Conservation (phyloP, 257 asterid species). For the Forsythia viridissima region DNA sequence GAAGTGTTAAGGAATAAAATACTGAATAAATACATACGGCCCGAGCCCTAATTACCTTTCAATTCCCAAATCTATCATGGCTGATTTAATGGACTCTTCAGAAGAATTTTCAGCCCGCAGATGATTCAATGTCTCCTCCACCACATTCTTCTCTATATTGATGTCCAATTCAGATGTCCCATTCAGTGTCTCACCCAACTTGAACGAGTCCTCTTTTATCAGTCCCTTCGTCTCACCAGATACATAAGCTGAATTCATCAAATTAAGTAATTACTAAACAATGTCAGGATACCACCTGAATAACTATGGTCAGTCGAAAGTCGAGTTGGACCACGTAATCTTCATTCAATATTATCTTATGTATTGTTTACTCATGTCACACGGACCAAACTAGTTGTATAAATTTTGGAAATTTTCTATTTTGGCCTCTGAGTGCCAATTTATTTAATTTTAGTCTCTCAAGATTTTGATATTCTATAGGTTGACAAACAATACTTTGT, state of each 20-base stretch:
- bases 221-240: slow-evolving; percentile 60
- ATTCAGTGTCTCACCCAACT: slow-evolving; percentile 64
- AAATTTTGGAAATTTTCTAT: too few relatives aligned
- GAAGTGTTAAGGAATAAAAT: neutral
- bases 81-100: slow-evolving; percentile 35
- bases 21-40: neutral
- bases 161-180: slow-evolving; percentile 57
- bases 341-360: too few relatives aligned
- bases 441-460: too few relatives aligned
- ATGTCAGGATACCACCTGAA: neutral
- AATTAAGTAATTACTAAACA: neutral
- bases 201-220: slow-evolving; percentile 48
- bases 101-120: slow-evolving; percentile 47
- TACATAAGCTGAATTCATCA: slow-evolving; percentile 54
- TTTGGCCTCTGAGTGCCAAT: too few relatives aligned
- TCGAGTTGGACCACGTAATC: neutral
- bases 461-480: neutral
- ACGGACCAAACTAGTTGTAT: too few relatives aligned
- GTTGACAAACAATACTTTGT: neutral
- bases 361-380: too few relatives aligned
- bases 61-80: slow-evolving; percentile 67
- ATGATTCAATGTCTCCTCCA: slow-evolving; percentile 46
- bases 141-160: slow-evolving; percentile 47
- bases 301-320: neutral
- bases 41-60: slow-evolving; percentile 40